These are phyloP conservation scores for Rhytidhysteron rufulum DNA, from an alignment of 2,329 filamentous ascomycete genomes.

Conservation along the genomic window DNA sequence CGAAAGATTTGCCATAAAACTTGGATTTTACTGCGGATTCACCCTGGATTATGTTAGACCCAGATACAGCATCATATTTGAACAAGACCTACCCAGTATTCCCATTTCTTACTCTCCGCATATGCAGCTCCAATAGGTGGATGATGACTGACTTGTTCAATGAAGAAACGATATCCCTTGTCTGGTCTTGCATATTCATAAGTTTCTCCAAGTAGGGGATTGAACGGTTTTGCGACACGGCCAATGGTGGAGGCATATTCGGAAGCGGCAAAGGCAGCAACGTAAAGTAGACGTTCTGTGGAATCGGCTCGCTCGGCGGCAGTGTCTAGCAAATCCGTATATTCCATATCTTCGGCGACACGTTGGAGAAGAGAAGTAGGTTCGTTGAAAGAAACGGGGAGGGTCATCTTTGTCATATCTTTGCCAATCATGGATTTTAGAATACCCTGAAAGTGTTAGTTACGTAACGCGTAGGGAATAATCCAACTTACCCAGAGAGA, in stretches of 20 bases:
- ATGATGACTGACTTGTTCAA: constrained; percentile 97
- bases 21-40: constrained; percentile 94
- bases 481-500: constrained; percentile 77
- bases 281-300: constrained; percentile 87
- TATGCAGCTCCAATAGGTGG: constrained; percentile 90
- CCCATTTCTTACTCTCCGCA: constrained; percentile 91
- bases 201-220: constrained; percentile 90
- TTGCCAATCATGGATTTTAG: constrained; percentile 99
- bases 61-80: neutral
- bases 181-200: constrained; percentile 95
- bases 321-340: constrained; percentile 84
- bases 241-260: constrained; percentile 97
- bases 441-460: constrained; percentile 63
- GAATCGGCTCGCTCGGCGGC: constrained; percentile 83
- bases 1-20: constrained; percentile 96
- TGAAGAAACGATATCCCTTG: constrained; percentile 97
- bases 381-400: constrained; percentile 98
- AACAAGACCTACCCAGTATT: constrained; percentile 64
- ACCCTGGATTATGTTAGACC: constrained; percentile 50
- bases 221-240: constrained; percentile 96
- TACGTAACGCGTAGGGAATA: constrained; percentile 1
- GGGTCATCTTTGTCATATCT: constrained; percentile 99
- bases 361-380: constrained; percentile 93
- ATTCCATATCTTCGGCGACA: constrained; percentile 97
- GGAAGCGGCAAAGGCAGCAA: constrained; percentile 91